Evolutionary conservation across 176 grass and related monocot genomes (phyloP).

Genomic region (Carex myosuroides): DNA sequence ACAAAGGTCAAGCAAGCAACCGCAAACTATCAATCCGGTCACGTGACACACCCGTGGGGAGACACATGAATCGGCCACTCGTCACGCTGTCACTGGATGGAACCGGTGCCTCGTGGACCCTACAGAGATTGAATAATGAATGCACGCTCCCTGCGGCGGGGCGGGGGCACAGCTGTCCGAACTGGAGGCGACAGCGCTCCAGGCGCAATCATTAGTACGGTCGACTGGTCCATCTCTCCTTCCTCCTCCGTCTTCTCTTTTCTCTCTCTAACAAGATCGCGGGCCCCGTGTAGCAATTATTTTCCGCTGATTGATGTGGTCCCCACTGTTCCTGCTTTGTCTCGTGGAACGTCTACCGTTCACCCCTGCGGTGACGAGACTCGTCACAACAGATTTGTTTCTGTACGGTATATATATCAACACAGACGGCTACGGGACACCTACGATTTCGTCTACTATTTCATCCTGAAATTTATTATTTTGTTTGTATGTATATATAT

Average conservation of each 20-base stretch:
- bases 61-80: background rate
- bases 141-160: constrained; percentile 17
- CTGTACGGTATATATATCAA: background rate
- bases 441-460: background rate
- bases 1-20: background rate
- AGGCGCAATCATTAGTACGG: constrained; percentile 74
- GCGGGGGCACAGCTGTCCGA: constrained; percentile 25
- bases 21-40: background rate
- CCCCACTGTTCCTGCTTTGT: background rate
- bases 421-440: background rate
- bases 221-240: background rate
- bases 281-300: constrained; percentile 30
- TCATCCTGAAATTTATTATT: background rate
- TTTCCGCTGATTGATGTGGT: constrained; percentile 40
- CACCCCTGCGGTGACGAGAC: background rate
- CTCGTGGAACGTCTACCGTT: background rate
- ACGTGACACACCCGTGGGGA: background rate
- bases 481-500: background rate
- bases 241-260: background rate
- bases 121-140: background rate
- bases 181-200: constrained; percentile 36
- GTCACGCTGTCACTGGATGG: background rate
- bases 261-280: background rate
- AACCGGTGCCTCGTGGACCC: background rate
- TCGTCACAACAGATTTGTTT: background rate